Base-by-base conservation (phyloP, 352 stramenopile species). In the Phytophthora cryptogea region DNA sequence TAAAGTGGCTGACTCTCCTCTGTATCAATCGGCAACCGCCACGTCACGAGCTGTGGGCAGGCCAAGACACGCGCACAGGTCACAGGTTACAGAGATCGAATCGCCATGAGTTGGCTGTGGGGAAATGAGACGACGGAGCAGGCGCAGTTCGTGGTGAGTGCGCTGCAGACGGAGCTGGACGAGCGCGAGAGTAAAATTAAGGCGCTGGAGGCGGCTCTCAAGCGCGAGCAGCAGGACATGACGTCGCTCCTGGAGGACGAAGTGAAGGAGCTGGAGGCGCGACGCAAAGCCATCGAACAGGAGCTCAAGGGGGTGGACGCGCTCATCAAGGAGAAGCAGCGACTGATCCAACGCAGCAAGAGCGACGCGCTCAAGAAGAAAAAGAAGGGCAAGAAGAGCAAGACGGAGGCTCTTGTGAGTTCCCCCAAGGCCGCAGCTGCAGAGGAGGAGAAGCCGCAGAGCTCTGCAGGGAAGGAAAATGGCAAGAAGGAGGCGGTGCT, bases 41-140 rank as follows among this genome's bases (percentile, higher is more conserved):
- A 66, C 59, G 60, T 68, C 60, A 68, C 60, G 20, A 56, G 27
- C 33, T 16, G 11, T 14, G 28, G 27, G 26, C n/a, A 8, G 36
- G 23, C 11, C 27, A 40, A 59, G 53, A 42, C 35, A 50, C 28
- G 53, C 32, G 52, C 45, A 14, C 9, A 30, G 36, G 20, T 2
- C 20, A 23, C 20, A n/a, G n/a, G n/a, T n/a, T 27, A 48, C 39
- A 32, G 9, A 23, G 11, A 41, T 28, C 17, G 3, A 50, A 11
- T 8, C 30, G 39, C 14, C 40, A 88, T 90, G 80, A 94, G 85
- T 58, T 94, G 85, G 85, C 48, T 94, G 41, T 94, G 85, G 85
- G 79, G 74, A 16, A 92, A 94, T 57, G 85, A 91, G 72, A 92
- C 85, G 56, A 89, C 80, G 33, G 85, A 92, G 66, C 85, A 94